phyloP scores from a whole-genome alignment of 108 stramenopile genomes.

The Skeletonema potamos region DNA sequence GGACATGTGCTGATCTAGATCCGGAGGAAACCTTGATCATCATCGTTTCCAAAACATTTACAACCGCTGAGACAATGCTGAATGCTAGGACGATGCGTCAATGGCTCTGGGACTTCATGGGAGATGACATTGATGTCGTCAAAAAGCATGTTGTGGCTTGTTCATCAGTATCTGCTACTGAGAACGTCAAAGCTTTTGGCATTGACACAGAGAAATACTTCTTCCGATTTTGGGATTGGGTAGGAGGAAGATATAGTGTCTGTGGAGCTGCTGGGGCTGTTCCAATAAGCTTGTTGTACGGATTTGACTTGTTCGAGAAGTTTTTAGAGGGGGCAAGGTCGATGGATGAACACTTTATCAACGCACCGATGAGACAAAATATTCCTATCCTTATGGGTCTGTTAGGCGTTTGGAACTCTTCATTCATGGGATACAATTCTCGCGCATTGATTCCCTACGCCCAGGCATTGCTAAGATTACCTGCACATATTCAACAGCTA shows the following conservation, averaged over 20 bases:
- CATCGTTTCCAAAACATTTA: constrained; percentile 99
- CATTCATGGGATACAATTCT: constrained; percentile 91
- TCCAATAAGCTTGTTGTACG: constrained; percentile 92
- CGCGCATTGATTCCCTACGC: constrained; percentile 93
- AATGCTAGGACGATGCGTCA: constrained; percentile 96
- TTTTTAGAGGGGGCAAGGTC: constrained; percentile 94
- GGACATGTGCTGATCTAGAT: constrained; percentile 91
- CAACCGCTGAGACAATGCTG: constrained; percentile 99
- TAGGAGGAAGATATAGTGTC: constrained; percentile 94
- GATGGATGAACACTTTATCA: constrained; percentile 95
- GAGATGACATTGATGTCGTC: constrained; percentile 88
- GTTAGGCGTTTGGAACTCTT: constrained; percentile 98
- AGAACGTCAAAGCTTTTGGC: constrained; percentile 85
- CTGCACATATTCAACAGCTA: constrained; percentile 99
- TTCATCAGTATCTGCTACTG: constrained; percentile 69
- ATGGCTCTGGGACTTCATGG: constrained; percentile 97
- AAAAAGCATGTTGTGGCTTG: constrained; percentile 97
- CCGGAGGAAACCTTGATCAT: constrained; percentile 93
- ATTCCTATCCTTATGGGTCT: constrained; percentile 98
- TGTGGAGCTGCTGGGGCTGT: constrained; percentile 93
- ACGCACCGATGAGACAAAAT: constrained; percentile 90
- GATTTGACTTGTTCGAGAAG: constrained; percentile 90
- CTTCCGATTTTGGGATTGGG: constrained; percentile 97
- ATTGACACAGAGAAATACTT: constrained; percentile 88
- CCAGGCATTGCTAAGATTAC: constrained; percentile 94